Evolutionary conservation across 129 eudicot genomes (phyloP).

Genomic region (Oenanthe sinensis): DNA sequence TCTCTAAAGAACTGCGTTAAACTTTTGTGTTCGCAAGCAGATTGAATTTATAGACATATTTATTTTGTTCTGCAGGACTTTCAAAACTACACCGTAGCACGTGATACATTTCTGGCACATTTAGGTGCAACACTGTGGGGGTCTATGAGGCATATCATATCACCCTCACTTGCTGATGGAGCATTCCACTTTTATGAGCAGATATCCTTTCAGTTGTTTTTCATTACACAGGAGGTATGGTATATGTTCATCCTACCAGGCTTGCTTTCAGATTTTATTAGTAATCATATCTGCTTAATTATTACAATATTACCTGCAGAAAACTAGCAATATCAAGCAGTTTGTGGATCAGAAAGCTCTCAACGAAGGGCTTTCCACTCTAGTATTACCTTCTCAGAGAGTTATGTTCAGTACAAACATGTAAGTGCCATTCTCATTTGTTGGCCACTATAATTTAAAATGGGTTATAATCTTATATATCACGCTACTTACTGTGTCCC

Average conservation of each 20-base stretch:
- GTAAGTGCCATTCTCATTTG: conserved; percentile 30
- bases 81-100: conserved; percentile 91
- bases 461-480: not conserved
- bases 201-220: conserved; percentile 82
- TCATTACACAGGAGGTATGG: conserved; percentile 86
- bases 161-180: conserved; percentile 96
- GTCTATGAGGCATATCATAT: conserved; percentile 85
- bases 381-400: conserved; percentile 79
- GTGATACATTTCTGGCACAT: conserved; percentile 92
- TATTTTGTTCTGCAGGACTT: conserved; percentile 40
- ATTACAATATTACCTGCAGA: conserved; percentile 41
- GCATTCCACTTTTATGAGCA: conserved; percentile 89
- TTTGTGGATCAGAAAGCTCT: conserved; percentile 67
- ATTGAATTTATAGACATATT: not conserved
- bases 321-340: conserved; percentile 45
- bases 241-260: conserved; percentile 11
- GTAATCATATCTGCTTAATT: conserved; percentile 10
- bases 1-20: not conserved
- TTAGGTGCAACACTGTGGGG: conserved; percentile 96
- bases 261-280: not conserved
- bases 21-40: not conserved
- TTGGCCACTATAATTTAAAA: not conserved
- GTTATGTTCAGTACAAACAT: conserved; percentile 72
- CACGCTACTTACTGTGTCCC: not conserved
- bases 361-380: conserved; percentile 69